These are phyloP conservation scores for Ilex paraguariensis DNA, from an alignment of 305 asterid genomes.

Conservation along the genomic window DNA sequence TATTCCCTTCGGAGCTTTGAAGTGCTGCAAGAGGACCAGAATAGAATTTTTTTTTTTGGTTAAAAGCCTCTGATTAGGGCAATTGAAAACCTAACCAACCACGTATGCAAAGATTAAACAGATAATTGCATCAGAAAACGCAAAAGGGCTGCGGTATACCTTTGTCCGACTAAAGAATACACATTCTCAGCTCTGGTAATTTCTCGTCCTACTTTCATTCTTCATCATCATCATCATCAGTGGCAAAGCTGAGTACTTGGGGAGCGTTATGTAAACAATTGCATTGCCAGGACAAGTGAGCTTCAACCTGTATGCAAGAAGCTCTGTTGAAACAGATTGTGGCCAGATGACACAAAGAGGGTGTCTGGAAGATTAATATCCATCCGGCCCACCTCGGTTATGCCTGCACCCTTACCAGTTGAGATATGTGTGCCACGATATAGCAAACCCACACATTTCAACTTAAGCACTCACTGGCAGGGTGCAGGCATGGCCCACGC, in stretches of 20 bases:
- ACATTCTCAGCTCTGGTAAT: constrained; percentile 27
- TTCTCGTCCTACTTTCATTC: constrained; percentile 26
- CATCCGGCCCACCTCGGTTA: constrained; percentile 55
- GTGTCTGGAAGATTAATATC: constrained; percentile 17
- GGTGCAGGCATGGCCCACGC: constrained; percentile 99
- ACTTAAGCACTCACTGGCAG: constrained; percentile 35
- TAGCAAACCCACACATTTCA: constrained; percentile 26
- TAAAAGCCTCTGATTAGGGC: too few relatives aligned
- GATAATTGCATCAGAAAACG: too few relatives aligned
- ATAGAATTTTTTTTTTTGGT: too few relatives aligned
- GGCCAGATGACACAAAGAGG: constrained; percentile 26
- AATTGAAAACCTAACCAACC: too few relatives aligned
- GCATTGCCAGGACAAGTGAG: constrained; percentile 36
- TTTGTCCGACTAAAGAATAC: too few relatives aligned
- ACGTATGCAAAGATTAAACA: too few relatives aligned
- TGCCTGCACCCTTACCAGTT: constrained; percentile 91
- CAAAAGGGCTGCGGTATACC: too few relatives aligned
- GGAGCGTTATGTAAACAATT: constrained; percentile 33
- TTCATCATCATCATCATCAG: constrained; percentile 33
- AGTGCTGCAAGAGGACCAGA: too few relatives aligned
- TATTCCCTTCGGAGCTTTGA: too few relatives aligned
- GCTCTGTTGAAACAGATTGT: constrained; percentile 45
- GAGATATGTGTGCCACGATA: constrained; percentile 45
- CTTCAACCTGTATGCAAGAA: constrained; percentile 36
- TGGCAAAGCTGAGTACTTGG: constrained; percentile 35